phyloP scores from a whole-genome alignment of 169 alveolate genomes.

The Theileria equi region DNA sequence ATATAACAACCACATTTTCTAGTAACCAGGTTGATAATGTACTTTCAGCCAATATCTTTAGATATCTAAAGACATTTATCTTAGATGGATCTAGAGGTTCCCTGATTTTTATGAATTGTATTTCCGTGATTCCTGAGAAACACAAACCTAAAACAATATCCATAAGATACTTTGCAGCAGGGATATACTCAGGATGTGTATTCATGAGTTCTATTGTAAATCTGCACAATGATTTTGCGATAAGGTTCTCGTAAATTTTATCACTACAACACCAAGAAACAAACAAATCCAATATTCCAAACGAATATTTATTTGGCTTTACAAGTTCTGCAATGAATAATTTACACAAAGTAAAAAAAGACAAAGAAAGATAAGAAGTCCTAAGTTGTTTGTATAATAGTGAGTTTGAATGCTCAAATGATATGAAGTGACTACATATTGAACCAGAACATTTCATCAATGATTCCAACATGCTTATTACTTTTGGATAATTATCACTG shows the following conservation, averaged over 20 bases:
- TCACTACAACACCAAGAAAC: too few species aligned
- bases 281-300: too few species aligned
- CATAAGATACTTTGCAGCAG: constrained; percentile 12
- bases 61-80: constrained; percentile 11
- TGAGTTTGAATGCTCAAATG: constrained; percentile 1
- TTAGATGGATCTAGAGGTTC: neutral
- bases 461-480: constrained; percentile 6
- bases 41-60: neutral
- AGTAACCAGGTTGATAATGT: constrained; percentile 28
- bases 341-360: neutral
- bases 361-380: neutral
- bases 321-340: neutral
- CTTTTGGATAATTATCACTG: neutral
- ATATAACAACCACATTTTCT: constrained; percentile 16
- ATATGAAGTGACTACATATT: neutral
- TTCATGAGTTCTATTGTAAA: constrained; percentile 5
- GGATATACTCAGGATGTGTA: neutral
- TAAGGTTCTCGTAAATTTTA: too few species aligned
- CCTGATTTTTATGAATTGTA: too few species aligned
- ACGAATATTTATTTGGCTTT: neutral
- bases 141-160: constrained; percentile 46
- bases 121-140: neutral
- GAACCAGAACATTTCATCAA: neutral
- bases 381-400: neutral
- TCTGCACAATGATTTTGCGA: too few species aligned